Evolutionary conservation across 1,284 basidiomycete genomes (phyloP).

Genomic region (Porogramme epimiltina): DNA sequence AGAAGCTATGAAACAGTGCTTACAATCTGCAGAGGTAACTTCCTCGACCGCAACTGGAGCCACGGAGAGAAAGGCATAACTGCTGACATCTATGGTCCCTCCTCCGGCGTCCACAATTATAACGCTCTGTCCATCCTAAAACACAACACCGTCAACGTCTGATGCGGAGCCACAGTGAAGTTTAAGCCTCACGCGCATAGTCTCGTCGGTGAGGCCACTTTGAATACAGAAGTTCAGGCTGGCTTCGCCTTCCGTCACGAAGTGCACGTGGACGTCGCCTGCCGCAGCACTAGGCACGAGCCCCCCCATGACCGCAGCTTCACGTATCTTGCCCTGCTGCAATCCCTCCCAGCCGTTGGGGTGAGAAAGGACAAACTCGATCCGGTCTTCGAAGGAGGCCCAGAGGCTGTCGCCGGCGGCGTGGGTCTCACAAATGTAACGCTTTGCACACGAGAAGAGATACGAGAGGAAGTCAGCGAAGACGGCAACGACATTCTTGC

Average conservation of each 20-base stretch:
- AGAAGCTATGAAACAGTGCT: constrained; percentile 16
- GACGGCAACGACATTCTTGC: constrained; percentile 49
- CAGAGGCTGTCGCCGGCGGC: constrained; percentile 42
- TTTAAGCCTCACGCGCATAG: constrained; percentile 26
- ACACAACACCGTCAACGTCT: no score
- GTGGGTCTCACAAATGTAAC: constrained; percentile 52
- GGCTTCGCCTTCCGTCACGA: constrained; percentile 54
- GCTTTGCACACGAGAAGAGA: constrained; percentile 43
- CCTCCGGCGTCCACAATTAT: constrained; percentile 61
- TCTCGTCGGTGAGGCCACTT: constrained; percentile 36
- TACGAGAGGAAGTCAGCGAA: constrained; percentile 57
- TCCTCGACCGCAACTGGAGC: constrained; percentile 36
- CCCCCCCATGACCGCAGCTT: constrained; percentile 36
- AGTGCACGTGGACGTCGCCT: constrained; percentile 38
- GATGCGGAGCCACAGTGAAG: no score
- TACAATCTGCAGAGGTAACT: constrained; percentile 43
- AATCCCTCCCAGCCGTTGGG: constrained; percentile 49
- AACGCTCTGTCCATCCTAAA: constrained; percentile 43
- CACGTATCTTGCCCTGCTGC: constrained; percentile 42
- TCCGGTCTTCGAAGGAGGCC: constrained; percentile 33
- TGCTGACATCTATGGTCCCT: constrained; percentile 56
- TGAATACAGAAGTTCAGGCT: constrained; percentile 49
- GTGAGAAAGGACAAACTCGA: constrained; percentile 42
- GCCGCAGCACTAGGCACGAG: constrained; percentile 31
- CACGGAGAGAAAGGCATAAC: constrained; percentile 39